Evolutionary conservation across 2,329 filamentous ascomycete genomes (phyloP).

Genomic region (Trichoderma gracile): DNA sequence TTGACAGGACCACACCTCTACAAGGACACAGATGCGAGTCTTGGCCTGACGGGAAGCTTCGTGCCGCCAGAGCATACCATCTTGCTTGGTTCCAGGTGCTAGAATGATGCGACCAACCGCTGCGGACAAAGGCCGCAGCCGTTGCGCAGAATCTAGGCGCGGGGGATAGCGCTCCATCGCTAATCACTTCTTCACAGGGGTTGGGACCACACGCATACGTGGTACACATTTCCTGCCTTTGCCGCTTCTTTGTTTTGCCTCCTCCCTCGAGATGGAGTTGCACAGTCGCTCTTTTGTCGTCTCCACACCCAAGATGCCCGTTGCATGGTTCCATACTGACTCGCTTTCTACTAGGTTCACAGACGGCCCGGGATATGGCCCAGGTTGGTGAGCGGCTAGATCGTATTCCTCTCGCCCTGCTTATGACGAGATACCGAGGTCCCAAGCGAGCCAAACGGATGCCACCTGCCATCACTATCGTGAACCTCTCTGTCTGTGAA

Average conservation of each 20-base stretch:
- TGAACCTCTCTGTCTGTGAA: background rate
- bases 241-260: background rate
- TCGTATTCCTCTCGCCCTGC: background rate
- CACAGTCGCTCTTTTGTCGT: background rate
- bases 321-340: background rate
- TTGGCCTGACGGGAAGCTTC: background rate
- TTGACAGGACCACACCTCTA: conserved; percentile 15
- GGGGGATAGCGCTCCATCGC: background rate
- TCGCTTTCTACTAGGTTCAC: too few relatives aligned
- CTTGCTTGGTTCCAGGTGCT: background rate
- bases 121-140: background rate
- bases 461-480: background rate
- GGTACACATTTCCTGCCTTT: conserved; percentile 5
- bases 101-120: background rate
- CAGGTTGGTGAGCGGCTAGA: background rate
- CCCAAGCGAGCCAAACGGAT: background rate
- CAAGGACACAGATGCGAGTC: background rate
- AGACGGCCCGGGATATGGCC: background rate
- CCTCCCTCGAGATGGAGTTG: background rate
- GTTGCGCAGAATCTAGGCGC: background rate
- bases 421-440: background rate
- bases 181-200: conserved; percentile 3
- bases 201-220: background rate
- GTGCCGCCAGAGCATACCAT: background rate
- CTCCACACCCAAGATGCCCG: background rate